Evolutionary conservation across 2,329 filamentous ascomycete genomes (phyloP).

Genomic region (Pezizomycotina sp.): DNA sequence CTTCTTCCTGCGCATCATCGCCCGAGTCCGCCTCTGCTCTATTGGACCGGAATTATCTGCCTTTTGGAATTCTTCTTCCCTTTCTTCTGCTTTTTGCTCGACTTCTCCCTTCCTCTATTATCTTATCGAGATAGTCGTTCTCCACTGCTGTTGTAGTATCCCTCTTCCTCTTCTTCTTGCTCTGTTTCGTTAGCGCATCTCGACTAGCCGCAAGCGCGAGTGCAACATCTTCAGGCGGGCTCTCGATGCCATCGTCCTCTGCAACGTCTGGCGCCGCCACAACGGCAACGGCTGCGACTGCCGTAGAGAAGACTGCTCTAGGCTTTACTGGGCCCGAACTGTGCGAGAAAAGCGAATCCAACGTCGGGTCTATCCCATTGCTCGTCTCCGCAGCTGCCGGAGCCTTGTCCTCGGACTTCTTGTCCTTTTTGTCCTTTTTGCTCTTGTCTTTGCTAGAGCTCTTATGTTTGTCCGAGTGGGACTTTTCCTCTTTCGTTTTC

Average conservation of each 20-base stretch:
- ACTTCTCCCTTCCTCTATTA: slow-evolving; percentile 36
- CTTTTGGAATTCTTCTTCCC: slow-evolving; percentile 35
- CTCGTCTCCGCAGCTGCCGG: neutral
- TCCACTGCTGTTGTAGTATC: slow-evolving; percentile 9
- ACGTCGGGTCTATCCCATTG: neutral
- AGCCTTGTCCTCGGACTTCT: slow-evolving; percentile 3
- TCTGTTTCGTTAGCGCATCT: slow-evolving; percentile 21
- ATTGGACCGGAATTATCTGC: slow-evolving; percentile 29
- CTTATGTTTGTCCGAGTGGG: slow-evolving; percentile 2
- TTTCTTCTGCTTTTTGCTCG: slow-evolving; percentile 37
- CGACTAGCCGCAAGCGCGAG: slow-evolving; percentile 11
- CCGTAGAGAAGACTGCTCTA: slow-evolving; percentile 4
- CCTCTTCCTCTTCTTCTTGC: slow-evolving; percentile 23
- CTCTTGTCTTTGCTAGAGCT: slow-evolving; percentile 6
- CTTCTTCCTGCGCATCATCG: slow-evolving; percentile 27
- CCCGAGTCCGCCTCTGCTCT: slow-evolving; percentile 27
- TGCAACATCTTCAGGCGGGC: slow-evolving; percentile 6
- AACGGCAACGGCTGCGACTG: neutral
- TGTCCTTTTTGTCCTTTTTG: slow-evolving; percentile 10
- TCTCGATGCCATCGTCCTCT: too few relatives aligned
- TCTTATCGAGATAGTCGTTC: slow-evolving; percentile 28
- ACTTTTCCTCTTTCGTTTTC: slow-evolving; percentile 1
- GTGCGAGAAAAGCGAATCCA: slow-evolving; percentile 10
- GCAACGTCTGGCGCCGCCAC: slow-evolving; percentile 3
- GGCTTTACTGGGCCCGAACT: slow-evolving; percentile 12